A percentile compares a stretch with the other conserved stretches of the same genome.
Evolutionary conservation across 352 stramenopile genomes (phyloP).

Genomic region (Phytophthora capsici): DNA sequence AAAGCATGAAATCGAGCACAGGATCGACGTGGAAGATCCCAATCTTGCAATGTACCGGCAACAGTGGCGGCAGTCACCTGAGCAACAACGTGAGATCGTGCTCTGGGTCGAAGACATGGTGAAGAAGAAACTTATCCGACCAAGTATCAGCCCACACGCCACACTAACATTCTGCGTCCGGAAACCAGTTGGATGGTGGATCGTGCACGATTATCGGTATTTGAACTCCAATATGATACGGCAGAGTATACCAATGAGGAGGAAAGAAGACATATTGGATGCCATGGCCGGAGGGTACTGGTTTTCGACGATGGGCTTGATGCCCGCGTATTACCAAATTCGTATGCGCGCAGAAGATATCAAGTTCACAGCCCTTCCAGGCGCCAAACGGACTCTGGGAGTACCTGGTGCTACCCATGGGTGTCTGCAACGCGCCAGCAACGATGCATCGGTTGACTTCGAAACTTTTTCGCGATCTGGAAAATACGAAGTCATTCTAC

Average conservation of each 20-base stretch:
- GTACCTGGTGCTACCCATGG: too few species aligned
- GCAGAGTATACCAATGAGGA: neutral
- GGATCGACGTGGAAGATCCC: neutral
- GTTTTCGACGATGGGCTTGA: conserved; percentile 38
- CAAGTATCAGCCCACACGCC: conserved; percentile 11
- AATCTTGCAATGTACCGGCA: conserved; percentile 6
- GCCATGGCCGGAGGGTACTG: too few species aligned
- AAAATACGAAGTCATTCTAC: conserved; percentile 12
- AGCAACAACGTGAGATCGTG: neutral
- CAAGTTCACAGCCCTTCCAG: too few species aligned
- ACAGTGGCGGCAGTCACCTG: conserved; percentile 5
- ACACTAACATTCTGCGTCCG: conserved; percentile 22
- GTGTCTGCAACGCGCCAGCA: too few species aligned
- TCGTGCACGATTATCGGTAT: conserved; percentile 1
- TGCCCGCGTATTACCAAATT: conserved; percentile 31
- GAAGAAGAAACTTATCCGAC: conserved; percentile 5
- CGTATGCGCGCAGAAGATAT: conserved; percentile 9
- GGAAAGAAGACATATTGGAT: neutral
- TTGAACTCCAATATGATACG: neutral
- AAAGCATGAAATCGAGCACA: conserved; percentile 6
- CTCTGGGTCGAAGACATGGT: neutral
- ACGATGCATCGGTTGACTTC: conserved; percentile 10
- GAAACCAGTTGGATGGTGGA: conserved; percentile 4
- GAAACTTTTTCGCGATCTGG: neutral
- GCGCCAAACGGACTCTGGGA: too few species aligned